Base-by-base conservation (phyloP, 2,329 filamentous ascomycete genomes). In the Botrytis galanthina region DNA sequence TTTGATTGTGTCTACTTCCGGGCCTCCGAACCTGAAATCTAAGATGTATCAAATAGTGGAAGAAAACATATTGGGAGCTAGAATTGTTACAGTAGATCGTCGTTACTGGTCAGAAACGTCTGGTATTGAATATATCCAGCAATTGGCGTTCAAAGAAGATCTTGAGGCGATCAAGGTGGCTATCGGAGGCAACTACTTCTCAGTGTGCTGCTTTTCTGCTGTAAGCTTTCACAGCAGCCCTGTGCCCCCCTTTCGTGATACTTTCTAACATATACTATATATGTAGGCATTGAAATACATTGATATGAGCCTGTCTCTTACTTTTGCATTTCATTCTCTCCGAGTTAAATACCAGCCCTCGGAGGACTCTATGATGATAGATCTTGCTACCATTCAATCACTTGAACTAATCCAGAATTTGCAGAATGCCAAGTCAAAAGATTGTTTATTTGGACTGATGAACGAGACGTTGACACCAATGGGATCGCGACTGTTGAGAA, bases 281-380 rank as follows among this genome's bases (percentile, higher is more conserved):
- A 57, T 42, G 20, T 71, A 97, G 93, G 92, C 87, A 5, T 85
- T 98, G 80, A 93, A 93, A 78, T 97, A 93, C 80, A 87, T 97
- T 64, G 92, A 97, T 73, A 82, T 91, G 1, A 88, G 90, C 10
- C 86, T 94, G 75, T 86, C 86, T 6, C 86, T 91, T 74, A 89
- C 87, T 0, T 96, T 97, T 80, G 86, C 90, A 5, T 85, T 87
- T n/a, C 91, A 96, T 80, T 95, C 95, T 32, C 87, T 98, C 46
- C 90, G 94, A 5, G 92, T 98, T 79, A 91, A 90, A 75, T 98
- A 97, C 77, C 91, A 95, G 78, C 92, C 94, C 1, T 94, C 94
- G 0, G 93, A 97, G 80, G 93, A 95, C 37, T 93, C 94, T 0
- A 97, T 98, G 95, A 93, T 97, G 88, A 97, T 98, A 78, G 95